Evolutionary conservation across 208 protist genomes (phyloP), one percentile per base, ranked within the genome.

Genomic region (Wallacemonas rigidus): DNA sequence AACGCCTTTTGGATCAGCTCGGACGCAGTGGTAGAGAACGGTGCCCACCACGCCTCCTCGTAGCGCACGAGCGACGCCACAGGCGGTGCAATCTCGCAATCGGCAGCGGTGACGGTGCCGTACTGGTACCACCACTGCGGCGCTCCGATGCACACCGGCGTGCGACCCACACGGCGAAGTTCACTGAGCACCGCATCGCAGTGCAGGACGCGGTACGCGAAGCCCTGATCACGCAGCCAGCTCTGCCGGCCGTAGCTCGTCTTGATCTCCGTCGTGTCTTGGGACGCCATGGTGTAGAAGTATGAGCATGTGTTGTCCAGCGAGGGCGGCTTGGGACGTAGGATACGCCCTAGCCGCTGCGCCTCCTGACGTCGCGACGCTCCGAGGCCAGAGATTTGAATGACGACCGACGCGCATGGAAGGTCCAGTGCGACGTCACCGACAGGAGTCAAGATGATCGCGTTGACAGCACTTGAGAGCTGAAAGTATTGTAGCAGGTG

Each of bases 381-480:
- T 48, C 97, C 98, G 45, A 99, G 95, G 15, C 97, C 98, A 26
- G 97, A 98, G 57, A 99, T 91, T 72, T 99, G 98, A 71, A 99
- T 99, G 55, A 99, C 93, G n/a, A 99, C 99, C 41, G 98, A 99
- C 0, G 99, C 99, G 44, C 98, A 97, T 36, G 99, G 99, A 43
- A 99, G 79, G 75, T 99, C 98, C 40, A 99, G 93, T 11, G 97
- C 96, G 38, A 95, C 98, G 83, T 99, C 99, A 43, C 98, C 98
- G 11, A 99, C 93, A 26, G 90, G 91, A 0, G 95, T 99, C 48
- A 99, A 93, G 77, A 99, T 99, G 56, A 99, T 93, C 6, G 93
- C 97, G 57, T 99, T 98, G 11, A 97, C 80, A 1, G 83, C 67
- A 17, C 67, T 55, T 17, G 88, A 91, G 80, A 82, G 76, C 69